Percentiles rank a stretch among this genome's conserved stretches.
These are phyloP conservation scores for Yamadazyma membranifaciens DNA, from an alignment of 1,139 yeast genomes.

Conservation along the genomic window DNA sequence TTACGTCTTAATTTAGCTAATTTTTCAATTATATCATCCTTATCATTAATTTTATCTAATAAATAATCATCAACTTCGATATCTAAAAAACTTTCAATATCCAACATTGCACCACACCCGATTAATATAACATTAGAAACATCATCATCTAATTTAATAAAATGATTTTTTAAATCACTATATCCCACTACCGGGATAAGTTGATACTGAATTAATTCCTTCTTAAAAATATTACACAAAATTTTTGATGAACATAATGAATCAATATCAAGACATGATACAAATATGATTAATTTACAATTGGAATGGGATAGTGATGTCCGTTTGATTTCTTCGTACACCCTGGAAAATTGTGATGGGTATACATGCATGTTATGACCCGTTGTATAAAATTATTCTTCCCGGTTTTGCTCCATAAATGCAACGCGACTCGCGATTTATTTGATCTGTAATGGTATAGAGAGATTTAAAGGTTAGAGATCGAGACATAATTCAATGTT, in stretches of 20 bases:
- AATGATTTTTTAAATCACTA: conserved; percentile 68
- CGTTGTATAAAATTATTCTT: too few relatives aligned
- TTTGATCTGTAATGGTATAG: too few relatives aligned
- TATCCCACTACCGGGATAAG: conserved; percentile 95
- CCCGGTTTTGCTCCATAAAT: background rate
- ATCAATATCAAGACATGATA: conserved; percentile 88
- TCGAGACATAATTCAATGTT: background rate
- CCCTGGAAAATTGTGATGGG: conserved; percentile 57
- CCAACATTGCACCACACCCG: conserved; percentile 97
- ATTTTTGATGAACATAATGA: conserved; percentile 88
- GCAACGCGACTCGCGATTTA: conserved; percentile 1
- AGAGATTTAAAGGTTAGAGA: background rate
- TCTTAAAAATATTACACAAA: conserved; percentile 65
- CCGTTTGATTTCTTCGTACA: conserved; percentile 58
- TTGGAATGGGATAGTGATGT: conserved; percentile 82
- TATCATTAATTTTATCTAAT: conserved; percentile 9
- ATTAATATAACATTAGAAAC: conserved; percentile 75
- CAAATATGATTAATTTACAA: conserved; percentile 84
- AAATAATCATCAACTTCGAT: conserved; percentile 53
- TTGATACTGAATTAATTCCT: conserved; percentile 84
- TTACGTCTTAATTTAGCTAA: conserved; percentile 22
- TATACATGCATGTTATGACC: conserved; percentile 53
- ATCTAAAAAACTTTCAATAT: conserved; percentile 75
- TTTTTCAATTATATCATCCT: conserved; percentile 11
- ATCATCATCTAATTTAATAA: conserved; percentile 63